Percentiles rank a stretch among this genome's conserved stretches.
phyloP scores from a whole-genome alignment of 1,284 basidiomycete species.

The Tilletia horrida region DNA sequence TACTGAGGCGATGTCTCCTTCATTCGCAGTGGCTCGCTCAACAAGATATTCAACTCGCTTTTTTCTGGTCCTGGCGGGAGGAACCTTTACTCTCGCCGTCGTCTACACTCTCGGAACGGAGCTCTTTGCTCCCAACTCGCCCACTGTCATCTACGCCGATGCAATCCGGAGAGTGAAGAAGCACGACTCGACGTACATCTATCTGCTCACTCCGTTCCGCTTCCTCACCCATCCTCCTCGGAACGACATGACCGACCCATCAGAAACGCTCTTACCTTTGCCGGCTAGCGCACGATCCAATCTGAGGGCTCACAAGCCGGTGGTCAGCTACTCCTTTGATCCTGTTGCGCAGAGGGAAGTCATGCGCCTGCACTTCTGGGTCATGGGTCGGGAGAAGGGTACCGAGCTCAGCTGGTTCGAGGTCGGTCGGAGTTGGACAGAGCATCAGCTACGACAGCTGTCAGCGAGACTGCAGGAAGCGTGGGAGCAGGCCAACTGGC shows the following conservation, averaged over 20 bases:
- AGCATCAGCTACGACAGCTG: conserved; percentile 19
- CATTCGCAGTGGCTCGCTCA: background rate
- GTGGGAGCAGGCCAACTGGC: background rate
- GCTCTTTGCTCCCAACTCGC: conserved; percentile 86
- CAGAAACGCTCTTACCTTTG: background rate
- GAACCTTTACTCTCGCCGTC: conserved; percentile 62
- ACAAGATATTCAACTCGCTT: conserved; percentile 49
- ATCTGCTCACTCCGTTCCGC: background rate
- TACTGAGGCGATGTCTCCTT: background rate
- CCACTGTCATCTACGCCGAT: conserved; percentile 79
- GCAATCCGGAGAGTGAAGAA: conserved; percentile 78
- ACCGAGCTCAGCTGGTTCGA: conserved; percentile 16
- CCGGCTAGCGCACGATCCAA: conserved; percentile 11
- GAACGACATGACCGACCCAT: conserved; percentile 13
- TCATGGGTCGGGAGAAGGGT: conserved; percentile 19
- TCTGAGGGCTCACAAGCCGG: conserved; percentile 11
- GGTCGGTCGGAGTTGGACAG: background rate
- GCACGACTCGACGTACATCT: conserved; percentile 59
- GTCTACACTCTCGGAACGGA: conserved; percentile 81
- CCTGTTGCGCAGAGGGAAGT: conserved; percentile 32
- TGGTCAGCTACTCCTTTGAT: conserved; percentile 11
- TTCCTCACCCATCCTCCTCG: conserved; percentile 13
- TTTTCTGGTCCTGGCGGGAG: conserved; percentile 71
- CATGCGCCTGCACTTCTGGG: conserved; percentile 43
- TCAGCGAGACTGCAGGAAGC: conserved; percentile 11